Base-by-base conservation (phyloP, 768 basidiomycete genomes). In the Trametes elegans region DNA sequence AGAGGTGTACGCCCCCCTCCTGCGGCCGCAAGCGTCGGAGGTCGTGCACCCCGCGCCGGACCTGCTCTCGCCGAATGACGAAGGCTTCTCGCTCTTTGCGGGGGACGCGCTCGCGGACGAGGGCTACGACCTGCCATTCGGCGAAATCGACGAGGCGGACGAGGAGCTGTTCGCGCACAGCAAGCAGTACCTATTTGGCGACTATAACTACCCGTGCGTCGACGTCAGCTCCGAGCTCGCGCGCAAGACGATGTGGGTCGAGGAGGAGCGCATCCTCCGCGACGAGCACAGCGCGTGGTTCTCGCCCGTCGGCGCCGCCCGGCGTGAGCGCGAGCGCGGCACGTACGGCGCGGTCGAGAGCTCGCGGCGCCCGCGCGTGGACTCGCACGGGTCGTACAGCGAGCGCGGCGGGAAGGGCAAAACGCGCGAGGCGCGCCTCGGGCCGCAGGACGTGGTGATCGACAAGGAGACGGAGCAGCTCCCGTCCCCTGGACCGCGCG, bases 201-300 rank as follows among this genome's bases (percentile, higher is more conserved):
- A 95, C 71, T 93, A 93, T 67, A 82, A 90, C 64, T 96, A 95
- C 66, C 94, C 93, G 0, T 84, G 82, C 51, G 85, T 94, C 57
- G 94, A 96, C 64, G 88, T 91, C 43, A 93, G 89, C 71, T 83
- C 86, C 23, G 90, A 94, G 70, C 63, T 70, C 16, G 90, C 88
- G 18, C 73, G 82, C 57, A 71, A 72, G 28, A 68, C 73, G 41
- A 86, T 90, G 69, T 89, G 90, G 83, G 82, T 85, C 53, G 90
- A 93, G 64, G 93, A 97, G 69, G 90, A 95, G 66, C 79, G 89
- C 35, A 85, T 94, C 31, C 66, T 95, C 60, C 74, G 82, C 40
- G 83, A 91, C 60, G 85, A 86, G 70, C 79, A 88, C 54, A 80
- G 84, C 11, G 87, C 85, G 6, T 88, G 83, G 79, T 84, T 84